Base-by-base conservation (phyloP, 2,329 filamentous ascomycete species). In the Lomentospora prolificans region DNA sequence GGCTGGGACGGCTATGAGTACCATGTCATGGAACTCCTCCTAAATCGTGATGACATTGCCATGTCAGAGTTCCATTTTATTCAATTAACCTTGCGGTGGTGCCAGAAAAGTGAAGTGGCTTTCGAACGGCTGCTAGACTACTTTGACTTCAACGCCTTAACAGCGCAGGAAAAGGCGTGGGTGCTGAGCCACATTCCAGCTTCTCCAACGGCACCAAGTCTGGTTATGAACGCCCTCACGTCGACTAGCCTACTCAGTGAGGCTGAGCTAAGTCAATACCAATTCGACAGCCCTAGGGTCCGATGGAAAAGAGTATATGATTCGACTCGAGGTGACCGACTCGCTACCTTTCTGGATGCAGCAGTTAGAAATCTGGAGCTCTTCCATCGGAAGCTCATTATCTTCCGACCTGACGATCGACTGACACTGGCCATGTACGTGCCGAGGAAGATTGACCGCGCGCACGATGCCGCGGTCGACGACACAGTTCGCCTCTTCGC, bases 381-480 rank as follows among this genome's bases (percentile, higher is more conserved):
- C 0, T 73, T 73, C 57, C 68, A 73, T 55, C 66, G 66, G 33
- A 74, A 71, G 57, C 60, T 74, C 2, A 66, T 74, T 36, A 58
- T 73, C 9, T 60, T 72, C 25, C 63, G 50, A 8, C 50, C 50
- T 3, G 50, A 71, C 55, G 65, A 72, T 17, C 65, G 71, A 10
- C 60, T 74, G 12, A 69, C 67, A 1, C 33, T 73, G 8, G 70
- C 66, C 12, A 67, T 74, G 28, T 72, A 73, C 56, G 61, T 73
- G 14, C 70, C 71, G 6, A 57, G 62, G 55, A 68, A 68, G 58
- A 64, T 72, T 10, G 61, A 61, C 17, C 60, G 55, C 30, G 61
- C 66, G 3, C 62, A 64, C 36, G 71, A 74, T 50, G 64, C 58
- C 31, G 53, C 62, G n/a, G 68, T 73, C 5, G 65, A 69, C 44